A percentile compares a stretch with the other conserved stretches of the same genome.
Conservation (phyloP, 1,139 yeast species). For the Candida sanyaensis region DNA sequence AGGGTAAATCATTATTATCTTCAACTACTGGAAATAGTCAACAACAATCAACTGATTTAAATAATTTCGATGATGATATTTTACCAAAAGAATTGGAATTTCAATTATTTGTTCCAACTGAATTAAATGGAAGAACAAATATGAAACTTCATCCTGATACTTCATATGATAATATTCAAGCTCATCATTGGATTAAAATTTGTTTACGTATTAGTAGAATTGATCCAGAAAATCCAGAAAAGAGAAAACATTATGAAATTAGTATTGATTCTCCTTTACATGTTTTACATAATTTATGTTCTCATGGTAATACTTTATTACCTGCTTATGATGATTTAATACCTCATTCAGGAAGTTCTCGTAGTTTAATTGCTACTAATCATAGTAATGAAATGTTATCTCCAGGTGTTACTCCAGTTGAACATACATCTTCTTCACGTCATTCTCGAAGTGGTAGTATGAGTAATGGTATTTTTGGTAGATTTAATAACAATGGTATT, state of each 20-base stretch:
- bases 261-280: conserved; percentile 91
- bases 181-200: conserved; percentile 93
- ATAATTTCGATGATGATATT: conserved; percentile 41
- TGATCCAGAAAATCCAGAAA: conserved; percentile 56
- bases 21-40: conserved; percentile 11
- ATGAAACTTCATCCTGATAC: conserved; percentile 76
- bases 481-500: not conserved
- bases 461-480: conserved; percentile 4
- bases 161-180: conserved; percentile 70
- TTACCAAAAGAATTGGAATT: conserved; percentile 73
- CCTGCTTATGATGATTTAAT: conserved; percentile 51
- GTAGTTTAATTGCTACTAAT: conserved; percentile 20
- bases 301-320: conserved; percentile 71
- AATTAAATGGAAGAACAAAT: conserved; percentile 47
- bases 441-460: conserved; percentile 2
- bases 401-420: conserved; percentile 57
- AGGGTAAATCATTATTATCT: conserved; percentile 44
- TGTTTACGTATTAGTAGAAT: conserved; percentile 73
- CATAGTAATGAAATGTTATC: conserved; percentile 35
- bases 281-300: conserved; percentile 62
- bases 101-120: conserved; percentile 76
- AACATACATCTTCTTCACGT: conserved; percentile 19
- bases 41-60: conserved; percentile 15
- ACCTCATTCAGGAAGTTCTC: conserved; percentile 1
- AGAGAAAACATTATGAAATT: conserved; percentile 86